phyloP scores from a whole-genome alignment of 2,329 filamentous ascomycete genomes.

The Apiospora kogelbergensis region DNA sequence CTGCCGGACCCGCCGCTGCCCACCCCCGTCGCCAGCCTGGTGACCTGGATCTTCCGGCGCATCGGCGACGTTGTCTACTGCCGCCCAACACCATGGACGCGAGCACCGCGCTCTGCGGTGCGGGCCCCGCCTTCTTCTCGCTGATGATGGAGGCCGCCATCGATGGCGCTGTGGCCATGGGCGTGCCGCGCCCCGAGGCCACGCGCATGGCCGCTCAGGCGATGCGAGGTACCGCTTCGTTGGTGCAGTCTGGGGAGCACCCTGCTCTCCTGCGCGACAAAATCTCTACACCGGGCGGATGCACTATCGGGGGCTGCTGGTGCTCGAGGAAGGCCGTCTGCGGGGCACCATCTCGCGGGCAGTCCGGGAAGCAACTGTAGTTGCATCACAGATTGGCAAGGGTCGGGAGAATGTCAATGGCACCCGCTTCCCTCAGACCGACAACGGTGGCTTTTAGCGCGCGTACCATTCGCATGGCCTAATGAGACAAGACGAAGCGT shows the following conservation, averaged over 20 bases:
- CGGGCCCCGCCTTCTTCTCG: conserved; percentile 74
- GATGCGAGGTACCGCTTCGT: conserved; percentile 69
- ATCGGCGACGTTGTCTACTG: conserved; percentile 71
- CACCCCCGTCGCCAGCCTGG: conserved; percentile 51
- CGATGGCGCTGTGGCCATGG: conserved; percentile 78
- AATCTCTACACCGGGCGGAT: conserved; percentile 75
- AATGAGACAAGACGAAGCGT: not conserved
- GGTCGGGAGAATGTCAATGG: conserved; percentile 1
- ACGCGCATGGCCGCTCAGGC: conserved; percentile 77
- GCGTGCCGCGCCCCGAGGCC: conserved; percentile 70
- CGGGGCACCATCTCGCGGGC: conserved; percentile 67
- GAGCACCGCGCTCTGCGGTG: conserved; percentile 71
- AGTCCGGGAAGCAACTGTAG: conserved; percentile 68
- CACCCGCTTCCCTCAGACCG: not conserved
- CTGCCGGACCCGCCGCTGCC: conserved; percentile 59
- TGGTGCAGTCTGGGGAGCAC: conserved; percentile 72
- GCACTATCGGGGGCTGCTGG: conserved; percentile 74
- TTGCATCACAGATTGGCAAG: conserved; percentile 63
- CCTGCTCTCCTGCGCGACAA: conserved; percentile 74
- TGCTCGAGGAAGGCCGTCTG: conserved; percentile 71
- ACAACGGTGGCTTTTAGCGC: conserved; percentile 6
- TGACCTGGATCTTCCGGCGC: conserved; percentile 75
- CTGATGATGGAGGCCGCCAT: conserved; percentile 74
- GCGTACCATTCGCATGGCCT: not conserved
- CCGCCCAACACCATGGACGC: conserved; percentile 70